Evolutionary conservation across 2,329 filamentous ascomycete genomes (phyloP), one percentile per base, ranked within the genome.

Genomic region (Clarireedia paspali): DNA sequence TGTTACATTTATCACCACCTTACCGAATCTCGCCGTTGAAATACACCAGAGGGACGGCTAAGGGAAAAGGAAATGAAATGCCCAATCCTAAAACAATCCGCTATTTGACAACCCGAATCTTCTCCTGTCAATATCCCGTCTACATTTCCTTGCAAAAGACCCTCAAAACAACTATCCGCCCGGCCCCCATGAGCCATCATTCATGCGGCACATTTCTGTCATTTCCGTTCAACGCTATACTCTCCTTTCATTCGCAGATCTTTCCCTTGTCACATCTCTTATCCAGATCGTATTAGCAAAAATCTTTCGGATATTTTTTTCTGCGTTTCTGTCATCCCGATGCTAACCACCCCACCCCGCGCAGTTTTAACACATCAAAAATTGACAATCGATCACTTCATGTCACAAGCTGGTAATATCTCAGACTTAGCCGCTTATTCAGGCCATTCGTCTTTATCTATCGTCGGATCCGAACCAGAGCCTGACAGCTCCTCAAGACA

Each of bases 341-440:
- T 58, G 49, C 64, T 66, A 60, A 66, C 60, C 50, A 58, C 34
- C 30, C 30, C 26, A 27, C 23, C 24, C 52, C 50, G 42, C 51
- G 48, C 52, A 68, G 66, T 64, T 59, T 64, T 66, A 53, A 56
- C 56, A 58, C 60, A 62, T 58, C 53, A 60, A 55, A 59, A 57
- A 47, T 57, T 65, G 48, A 39, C 61, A 44, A 58, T 65, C 59
- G 63, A 64, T 61, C 64, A 64, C 64, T 68, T 69, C 64, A 70
- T 70, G 68, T 65, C 68, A 57, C 67, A 68, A 70, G 62, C 67
- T 64, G 63, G 63, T 67, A 69, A 67, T 58, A 63, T 67, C 55
- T 65, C 66, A 66, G 66, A 70, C 57, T 57, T 68, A 58, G 58
- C 60, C 60, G 63, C 65, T 54, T 67, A 63, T 57, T 65, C 66